Evolutionary conservation across 768 basidiomycete genomes (phyloP).

Genomic region (Saitozyma podzolica): DNA sequence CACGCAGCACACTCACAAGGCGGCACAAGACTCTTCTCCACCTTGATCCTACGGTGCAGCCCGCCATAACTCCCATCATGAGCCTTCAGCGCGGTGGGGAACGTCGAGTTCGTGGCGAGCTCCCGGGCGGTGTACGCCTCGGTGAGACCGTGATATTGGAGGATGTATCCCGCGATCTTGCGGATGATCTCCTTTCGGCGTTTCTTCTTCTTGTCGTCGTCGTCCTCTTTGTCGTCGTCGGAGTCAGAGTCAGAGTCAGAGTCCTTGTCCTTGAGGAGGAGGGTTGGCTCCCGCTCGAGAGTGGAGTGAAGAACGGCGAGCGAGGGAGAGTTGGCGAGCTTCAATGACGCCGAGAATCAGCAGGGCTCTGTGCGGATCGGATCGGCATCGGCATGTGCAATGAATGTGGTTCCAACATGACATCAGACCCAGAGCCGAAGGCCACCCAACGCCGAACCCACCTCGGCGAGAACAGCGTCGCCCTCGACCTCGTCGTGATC

Average conservation of each 20-base stretch:
- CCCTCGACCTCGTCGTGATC: conserved; percentile 19
- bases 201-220: conserved; percentile 52
- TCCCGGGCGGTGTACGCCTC: conserved; percentile 52
- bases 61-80: conserved; percentile 47
- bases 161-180: conserved; percentile 59
- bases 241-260: conserved; percentile 12
- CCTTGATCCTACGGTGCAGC: conserved; percentile 41
- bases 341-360: too few species aligned
- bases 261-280: conserved; percentile 18
- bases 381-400: neutral
- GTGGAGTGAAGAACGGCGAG: conserved; percentile 27
- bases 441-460: conserved; percentile 1
- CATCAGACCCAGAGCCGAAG: neutral
- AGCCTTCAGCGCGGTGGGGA: conserved; percentile 52
- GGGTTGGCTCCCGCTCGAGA: conserved; percentile 29
- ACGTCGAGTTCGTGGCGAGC: conserved; percentile 62
- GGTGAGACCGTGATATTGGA: conserved; percentile 64
- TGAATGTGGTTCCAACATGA: too few species aligned
- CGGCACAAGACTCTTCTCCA: conserved; percentile 48
- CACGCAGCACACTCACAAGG: conserved; percentile 36
- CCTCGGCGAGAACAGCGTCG: conserved; percentile 14
- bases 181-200: conserved; percentile 61
- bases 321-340: conserved; percentile 40
- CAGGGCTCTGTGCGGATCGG: conserved; percentile 3
- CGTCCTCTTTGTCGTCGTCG: conserved; percentile 30